These are phyloP conservation scores for Juncus inflexus DNA, from an alignment of 176 grass and related monocot genomes.

Conservation along the genomic window DNA sequence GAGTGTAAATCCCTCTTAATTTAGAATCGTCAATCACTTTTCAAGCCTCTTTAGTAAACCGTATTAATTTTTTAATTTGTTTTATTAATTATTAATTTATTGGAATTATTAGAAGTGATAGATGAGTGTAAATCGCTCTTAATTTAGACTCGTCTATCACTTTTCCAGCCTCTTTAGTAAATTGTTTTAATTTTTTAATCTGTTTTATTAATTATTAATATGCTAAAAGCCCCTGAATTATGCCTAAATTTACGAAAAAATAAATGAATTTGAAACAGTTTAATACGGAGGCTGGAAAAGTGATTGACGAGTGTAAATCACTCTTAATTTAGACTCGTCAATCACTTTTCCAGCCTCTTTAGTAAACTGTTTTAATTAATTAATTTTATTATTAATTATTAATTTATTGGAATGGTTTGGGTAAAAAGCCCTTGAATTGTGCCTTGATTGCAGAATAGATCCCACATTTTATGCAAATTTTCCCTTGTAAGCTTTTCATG, in stretches of 20 bases:
- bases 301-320: slow-evolving; percentile 59
- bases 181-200: slow-evolving; percentile 31
- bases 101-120: too few relatives aligned
- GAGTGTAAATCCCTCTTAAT: slow-evolving; percentile 66
- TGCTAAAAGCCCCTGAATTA: too few relatives aligned
- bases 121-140: too few relatives aligned
- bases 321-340: slow-evolving; percentile 87
- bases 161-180: slow-evolving; percentile 82
- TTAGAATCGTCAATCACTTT: slow-evolving; percentile 89
- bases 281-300: too few relatives aligned
- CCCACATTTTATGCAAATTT: slow-evolving; percentile 45
- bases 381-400: slow-evolving; percentile 7
- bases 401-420: not conserved
- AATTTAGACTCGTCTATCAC: slow-evolving; percentile 61
- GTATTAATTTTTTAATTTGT: not conserved
- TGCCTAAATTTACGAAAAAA: too few relatives aligned
- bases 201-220: slow-evolving; percentile 8
- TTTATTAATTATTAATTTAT: not conserved
- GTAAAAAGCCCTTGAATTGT: slow-evolving; percentile 15
- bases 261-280: too few relatives aligned
- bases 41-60: slow-evolving; percentile 91
- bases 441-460: slow-evolving; percentile 70
- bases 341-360: slow-evolving; percentile 81
- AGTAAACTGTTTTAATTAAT: slow-evolving; percentile 49
- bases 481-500: not conserved